These are phyloP conservation scores for Boletus tomentosulus DNA, from an alignment of 768 basidiomycete genomes.

Conservation along the genomic window DNA sequence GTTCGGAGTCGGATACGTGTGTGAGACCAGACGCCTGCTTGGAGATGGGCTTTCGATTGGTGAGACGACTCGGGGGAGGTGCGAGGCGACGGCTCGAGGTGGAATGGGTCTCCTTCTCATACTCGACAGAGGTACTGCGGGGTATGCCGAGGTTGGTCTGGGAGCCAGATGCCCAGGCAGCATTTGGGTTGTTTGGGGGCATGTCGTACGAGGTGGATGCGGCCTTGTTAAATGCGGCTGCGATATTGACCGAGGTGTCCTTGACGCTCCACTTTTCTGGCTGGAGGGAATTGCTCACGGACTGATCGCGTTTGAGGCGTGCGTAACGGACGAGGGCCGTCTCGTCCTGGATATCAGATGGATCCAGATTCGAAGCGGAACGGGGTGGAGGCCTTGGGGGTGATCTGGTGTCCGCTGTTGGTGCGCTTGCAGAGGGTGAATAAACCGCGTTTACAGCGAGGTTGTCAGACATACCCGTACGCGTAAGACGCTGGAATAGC, in stretches of 20 bases:
- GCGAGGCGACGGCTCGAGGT: slow-evolving; percentile 55
- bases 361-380: slow-evolving; percentile 32
- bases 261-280: slow-evolving; percentile 72
- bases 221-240: slow-evolving; percentile 75
- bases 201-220: slow-evolving; percentile 43
- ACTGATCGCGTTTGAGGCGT: slow-evolving; percentile 43
- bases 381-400: slow-evolving; percentile 47
- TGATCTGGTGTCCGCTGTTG: slow-evolving; percentile 52
- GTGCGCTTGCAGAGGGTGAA: slow-evolving; percentile 42
- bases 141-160: slow-evolving; percentile 46
- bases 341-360: slow-evolving; percentile 44
- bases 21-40: slow-evolving; percentile 48
- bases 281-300: slow-evolving; percentile 31
- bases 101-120: slow-evolving; percentile 61
- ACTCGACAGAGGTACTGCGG: slow-evolving; percentile 77
- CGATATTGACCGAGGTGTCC: slow-evolving; percentile 85
- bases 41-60: slow-evolving; percentile 46
- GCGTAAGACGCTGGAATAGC: slow-evolving; percentile 59
- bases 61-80: slow-evolving; percentile 51
- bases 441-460: slow-evolving; percentile 10
- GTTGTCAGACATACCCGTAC: slow-evolving; percentile 52
- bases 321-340: slow-evolving; percentile 45
- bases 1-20: slow-evolving; percentile 68
- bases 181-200: slow-evolving; percentile 50
- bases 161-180: slow-evolving; percentile 64